Conservation (phyloP, 768 basidiomycete species). For the Suillus variegatus region DNA sequence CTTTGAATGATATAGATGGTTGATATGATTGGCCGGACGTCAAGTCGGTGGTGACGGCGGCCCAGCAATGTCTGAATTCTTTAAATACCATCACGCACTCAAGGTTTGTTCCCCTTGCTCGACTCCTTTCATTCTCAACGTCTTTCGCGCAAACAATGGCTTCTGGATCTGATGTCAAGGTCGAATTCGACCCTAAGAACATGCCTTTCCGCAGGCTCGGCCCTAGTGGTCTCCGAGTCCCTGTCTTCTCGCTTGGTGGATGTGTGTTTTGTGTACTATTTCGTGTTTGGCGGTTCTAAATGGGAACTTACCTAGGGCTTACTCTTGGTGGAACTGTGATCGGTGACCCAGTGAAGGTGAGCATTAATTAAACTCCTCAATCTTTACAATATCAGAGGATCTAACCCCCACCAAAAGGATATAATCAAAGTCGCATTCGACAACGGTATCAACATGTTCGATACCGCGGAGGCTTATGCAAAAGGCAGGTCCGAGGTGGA, state of each 20-base stretch:
- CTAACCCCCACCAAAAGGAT: constrained; percentile 43
- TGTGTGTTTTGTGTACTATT: constrained; percentile 37
- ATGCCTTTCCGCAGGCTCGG: constrained; percentile 64
- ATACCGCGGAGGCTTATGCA: constrained; percentile 68
- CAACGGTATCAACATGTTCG: constrained; percentile 75
- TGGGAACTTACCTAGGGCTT: constrained; percentile 36
- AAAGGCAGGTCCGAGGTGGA: constrained; percentile 71
- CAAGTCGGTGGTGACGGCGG: background rate
- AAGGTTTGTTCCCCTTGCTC: background rate
- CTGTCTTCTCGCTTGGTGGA: constrained; percentile 69
- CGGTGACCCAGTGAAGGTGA: constrained; percentile 74
- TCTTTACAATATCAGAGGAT: background rate
- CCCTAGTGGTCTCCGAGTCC: constrained; percentile 61
- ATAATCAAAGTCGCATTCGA: constrained; percentile 80
- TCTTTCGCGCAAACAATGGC: background rate
- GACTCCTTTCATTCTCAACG: background rate
- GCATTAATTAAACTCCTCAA: constrained; percentile 7
- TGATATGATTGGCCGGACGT: background rate
- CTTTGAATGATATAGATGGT: background rate
- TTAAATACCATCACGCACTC: background rate
- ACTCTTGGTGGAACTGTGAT: constrained; percentile 64
- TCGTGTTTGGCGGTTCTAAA: background rate
- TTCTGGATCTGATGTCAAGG: constrained; percentile 18
- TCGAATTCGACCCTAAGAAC: constrained; percentile 49
- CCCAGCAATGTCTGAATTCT: background rate